Evolutionary conservation across 73 alveolate species (phyloP), one percentile per base, ranked within the genome.

Genomic region (Paramecium biaurelia): DNA sequence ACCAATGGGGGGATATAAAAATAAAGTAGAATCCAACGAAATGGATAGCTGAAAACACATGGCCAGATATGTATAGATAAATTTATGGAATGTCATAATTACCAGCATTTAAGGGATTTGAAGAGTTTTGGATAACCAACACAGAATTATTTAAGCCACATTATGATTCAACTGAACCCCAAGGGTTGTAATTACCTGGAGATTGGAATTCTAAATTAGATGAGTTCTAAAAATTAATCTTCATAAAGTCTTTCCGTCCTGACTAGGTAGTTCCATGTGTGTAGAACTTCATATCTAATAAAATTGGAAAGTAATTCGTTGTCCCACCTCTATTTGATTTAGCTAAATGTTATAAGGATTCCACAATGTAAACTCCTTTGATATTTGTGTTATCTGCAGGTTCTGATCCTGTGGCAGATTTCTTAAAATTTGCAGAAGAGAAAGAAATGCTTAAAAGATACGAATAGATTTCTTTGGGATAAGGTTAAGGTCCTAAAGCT

Each of bases 321-420:
- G 99, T 96, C 45, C 99, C 99, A 3, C 99, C 99, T n/a, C 98
- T 99, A 20, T 99, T 99, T 87, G 99, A 98, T 97, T 93, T 99
- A 18, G 99, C 99, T 14, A 97, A 97, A 95, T 94, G 99, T 30
- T 99, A 96, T 93, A 98, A 98, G 79, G 99, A 99, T 95, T 96
- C 99, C 7, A 99, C 97, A 68, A 94, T 98, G 70, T 93, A 98
- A n/a, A 98, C 99, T 34, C 99, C 99, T n/a, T 95, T 99, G 79
- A 98, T 99, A 74, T 98, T 99, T 97, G 99, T 99, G 28, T 97
- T 98, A 42, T 96, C 99, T 15, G 96, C 99, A 20, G 99, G 99
- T 58, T 97, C 99, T 4, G 99, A 99, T 92, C 99, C 99, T 9
- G 99, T 98, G 57, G 97, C 99, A 43, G 99, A 98, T 93, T 97